Evolutionary conservation across 441 rosid genomes (phyloP).

Genomic region (Lagerstroemia fauriei): DNA sequence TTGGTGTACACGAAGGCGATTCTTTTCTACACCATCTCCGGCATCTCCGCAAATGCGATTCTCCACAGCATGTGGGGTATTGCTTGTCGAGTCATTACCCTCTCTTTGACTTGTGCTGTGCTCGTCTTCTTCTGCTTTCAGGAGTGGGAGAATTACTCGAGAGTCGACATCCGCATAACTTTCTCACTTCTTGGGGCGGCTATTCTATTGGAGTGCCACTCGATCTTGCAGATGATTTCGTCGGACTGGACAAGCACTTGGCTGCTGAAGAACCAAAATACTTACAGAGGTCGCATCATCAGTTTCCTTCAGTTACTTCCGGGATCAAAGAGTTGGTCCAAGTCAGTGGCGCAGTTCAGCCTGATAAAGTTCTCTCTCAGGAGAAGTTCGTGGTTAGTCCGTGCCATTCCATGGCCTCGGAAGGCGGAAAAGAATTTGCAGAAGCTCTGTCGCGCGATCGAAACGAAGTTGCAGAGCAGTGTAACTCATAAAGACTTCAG

Average conservation of each 20-base stretch:
- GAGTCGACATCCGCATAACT: background rate
- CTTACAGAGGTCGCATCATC: background rate
- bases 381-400: background rate
- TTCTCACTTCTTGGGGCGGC: too few relatives aligned
- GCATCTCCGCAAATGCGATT: too few relatives aligned
- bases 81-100: background rate
- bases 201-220: too few relatives aligned
- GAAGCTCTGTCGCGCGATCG: background rate
- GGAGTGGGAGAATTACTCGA: background rate
- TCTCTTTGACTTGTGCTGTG: background rate
- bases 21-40: too few relatives aligned
- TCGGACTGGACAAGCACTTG: constrained; percentile 8
- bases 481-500: constrained; percentile 19
- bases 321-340: background rate
- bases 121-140: background rate
- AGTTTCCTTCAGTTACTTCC: background rate
- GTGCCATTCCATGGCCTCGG: background rate
- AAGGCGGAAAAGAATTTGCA: constrained; percentile 11
- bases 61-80: constrained; percentile 2
- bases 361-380: constrained; percentile 4
- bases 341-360: constrained; percentile 7
- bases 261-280: background rate
- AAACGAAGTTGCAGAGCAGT: too few relatives aligned
- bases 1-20: constrained; percentile 13
- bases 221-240: background rate